Evolutionary conservation across 441 rosid species (phyloP).

Genomic region (Populus trichocarpa): DNA sequence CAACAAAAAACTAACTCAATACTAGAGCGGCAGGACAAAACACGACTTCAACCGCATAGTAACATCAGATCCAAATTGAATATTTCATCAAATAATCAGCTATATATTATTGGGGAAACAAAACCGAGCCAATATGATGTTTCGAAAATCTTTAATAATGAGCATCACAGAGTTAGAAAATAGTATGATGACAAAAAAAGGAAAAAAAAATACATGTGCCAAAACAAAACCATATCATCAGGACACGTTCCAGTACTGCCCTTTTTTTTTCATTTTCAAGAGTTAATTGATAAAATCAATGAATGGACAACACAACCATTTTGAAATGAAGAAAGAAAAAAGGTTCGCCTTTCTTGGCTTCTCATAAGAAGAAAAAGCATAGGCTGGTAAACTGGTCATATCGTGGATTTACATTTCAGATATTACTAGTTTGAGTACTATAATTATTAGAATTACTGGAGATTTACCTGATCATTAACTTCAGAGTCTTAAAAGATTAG

Average conservation of each 20-base stretch:
- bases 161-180: neutral
- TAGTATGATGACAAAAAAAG: neutral
- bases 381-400: accelerated
- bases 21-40: no score
- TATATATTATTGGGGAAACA: no score
- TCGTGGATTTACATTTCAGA: accelerated
- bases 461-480: no score
- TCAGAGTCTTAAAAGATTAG: no score
- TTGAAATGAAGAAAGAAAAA: neutral
- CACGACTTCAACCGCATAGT: no score
- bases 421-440: no score
- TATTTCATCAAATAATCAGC: no score
- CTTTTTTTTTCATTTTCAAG: neutral
- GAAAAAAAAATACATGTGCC: neutral
- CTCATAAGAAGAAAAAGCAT: slow-evolving; percentile 23
- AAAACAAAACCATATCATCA: neutral
- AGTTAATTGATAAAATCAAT: no score
- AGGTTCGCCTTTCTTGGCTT: slow-evolving; percentile 19
- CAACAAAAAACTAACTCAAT: no score
- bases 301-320: neutral
- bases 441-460: no score
- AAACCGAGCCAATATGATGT: neutral
- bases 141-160: neutral
- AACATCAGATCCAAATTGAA: no score
- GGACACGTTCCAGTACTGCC: neutral